Conservation (phyloP, 2,329 filamentous ascomycete genomes). For the Ceratocystiopsis brevicomis region DNA sequence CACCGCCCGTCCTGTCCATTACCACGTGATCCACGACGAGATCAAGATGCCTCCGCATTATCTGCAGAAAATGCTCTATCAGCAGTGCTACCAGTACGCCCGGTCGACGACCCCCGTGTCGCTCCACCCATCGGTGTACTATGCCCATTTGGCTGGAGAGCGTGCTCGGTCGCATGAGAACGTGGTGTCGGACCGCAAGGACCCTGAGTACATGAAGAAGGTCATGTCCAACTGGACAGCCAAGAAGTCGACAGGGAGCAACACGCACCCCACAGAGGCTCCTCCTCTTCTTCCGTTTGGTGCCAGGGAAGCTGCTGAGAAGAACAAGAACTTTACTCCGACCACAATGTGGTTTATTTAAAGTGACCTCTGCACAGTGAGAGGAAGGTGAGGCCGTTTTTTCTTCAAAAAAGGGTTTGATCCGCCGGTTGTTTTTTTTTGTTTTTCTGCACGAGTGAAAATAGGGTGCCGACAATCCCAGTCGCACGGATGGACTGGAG, state of each 20-base stretch:
- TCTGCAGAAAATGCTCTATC: constrained; percentile 77
- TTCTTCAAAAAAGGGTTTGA: too few species aligned
- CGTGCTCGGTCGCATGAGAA: constrained; percentile 61
- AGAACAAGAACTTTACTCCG: constrained; percentile 14
- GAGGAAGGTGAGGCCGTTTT: background rate
- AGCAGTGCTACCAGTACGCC: constrained; percentile 86
- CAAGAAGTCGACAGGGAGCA: constrained; percentile 18
- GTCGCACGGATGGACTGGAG: too few species aligned
- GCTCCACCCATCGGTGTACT: constrained; percentile 78
- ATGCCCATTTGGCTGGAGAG: constrained; percentile 73
- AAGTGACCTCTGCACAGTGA: background rate
- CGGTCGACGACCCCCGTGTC: constrained; percentile 87
- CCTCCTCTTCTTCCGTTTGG: constrained; percentile 15
- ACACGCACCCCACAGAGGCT: constrained; percentile 7
- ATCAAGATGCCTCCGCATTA: constrained; percentile 45
- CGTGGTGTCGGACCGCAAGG: constrained; percentile 24
- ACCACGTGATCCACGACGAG: constrained; percentile 77
- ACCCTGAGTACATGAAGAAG: constrained; percentile 24
- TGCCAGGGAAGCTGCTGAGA: constrained; percentile 4
- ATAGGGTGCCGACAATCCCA: too few species aligned
- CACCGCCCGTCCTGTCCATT: constrained; percentile 80
- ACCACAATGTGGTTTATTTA: constrained; percentile 27
- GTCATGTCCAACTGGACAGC: constrained; percentile 20
- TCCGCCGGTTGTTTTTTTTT: too few species aligned
- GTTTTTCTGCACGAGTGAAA: too few species aligned